These are phyloP conservation scores for Chara braunii DNA, from an alignment of 139 green algal genomes.

Conservation along the genomic window DNA sequence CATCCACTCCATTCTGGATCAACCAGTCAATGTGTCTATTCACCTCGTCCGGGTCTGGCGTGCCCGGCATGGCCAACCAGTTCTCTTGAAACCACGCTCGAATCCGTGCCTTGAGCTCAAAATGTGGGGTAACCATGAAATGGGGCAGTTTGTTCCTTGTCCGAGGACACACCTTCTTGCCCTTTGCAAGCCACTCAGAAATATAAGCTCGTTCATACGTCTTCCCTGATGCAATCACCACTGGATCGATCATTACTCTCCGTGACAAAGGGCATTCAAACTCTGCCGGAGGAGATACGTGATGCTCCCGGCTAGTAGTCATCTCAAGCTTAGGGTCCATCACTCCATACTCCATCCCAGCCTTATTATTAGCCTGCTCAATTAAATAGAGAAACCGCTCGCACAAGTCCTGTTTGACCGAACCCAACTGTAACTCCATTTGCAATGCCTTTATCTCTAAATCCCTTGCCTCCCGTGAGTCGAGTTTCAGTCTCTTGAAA, in stretches of 20 bases:
- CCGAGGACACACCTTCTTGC: slow-evolving; percentile 22
- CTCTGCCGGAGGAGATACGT: slow-evolving; percentile 11
- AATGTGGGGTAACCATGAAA: slow-evolving; percentile 21
- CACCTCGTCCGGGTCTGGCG: slow-evolving; percentile 3
- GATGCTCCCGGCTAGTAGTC: too few species aligned
- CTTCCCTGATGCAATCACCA: slow-evolving; percentile 38
- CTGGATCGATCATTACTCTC: slow-evolving; percentile 33
- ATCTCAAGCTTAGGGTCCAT: too few species aligned
- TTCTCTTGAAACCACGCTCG: slow-evolving; percentile 19
- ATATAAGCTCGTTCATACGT: slow-evolving; percentile 39
- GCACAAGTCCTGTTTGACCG: too few species aligned
- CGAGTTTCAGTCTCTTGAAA: too few species aligned
- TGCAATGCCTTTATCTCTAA: too few species aligned
- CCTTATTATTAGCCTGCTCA: too few species aligned
- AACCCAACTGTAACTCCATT: too few species aligned
- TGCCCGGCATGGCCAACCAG: background rate
- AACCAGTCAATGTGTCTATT: too few species aligned
- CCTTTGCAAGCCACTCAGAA: slow-evolving; percentile 18
- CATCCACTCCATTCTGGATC: too few species aligned
- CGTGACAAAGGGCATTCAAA: slow-evolving; percentile 31
- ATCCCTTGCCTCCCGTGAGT: too few species aligned
- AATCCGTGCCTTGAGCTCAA: slow-evolving; percentile 17
- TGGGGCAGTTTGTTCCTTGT: slow-evolving; percentile 4
- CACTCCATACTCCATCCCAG: too few species aligned
- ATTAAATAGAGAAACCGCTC: too few species aligned